Percentiles rank a stretch among this genome's conserved stretches.
Conservation (phyloP, 2,329 filamentous ascomycete species). For the Penicillium occitanis region DNA sequence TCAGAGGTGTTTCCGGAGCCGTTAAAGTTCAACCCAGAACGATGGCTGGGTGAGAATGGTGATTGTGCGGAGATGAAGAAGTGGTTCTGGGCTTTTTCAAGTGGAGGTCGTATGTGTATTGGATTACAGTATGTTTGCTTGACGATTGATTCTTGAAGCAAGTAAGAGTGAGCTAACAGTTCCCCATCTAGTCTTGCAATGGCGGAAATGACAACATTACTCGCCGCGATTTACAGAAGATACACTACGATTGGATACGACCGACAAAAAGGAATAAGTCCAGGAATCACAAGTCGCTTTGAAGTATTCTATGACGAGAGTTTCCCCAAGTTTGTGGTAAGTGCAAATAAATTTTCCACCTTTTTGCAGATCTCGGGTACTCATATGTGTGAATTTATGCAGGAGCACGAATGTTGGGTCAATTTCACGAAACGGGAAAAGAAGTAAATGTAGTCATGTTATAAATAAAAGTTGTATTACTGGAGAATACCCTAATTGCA, state of each 20-base stretch:
- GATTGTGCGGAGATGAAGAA: slow-evolving; percentile 33
- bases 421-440: not conserved
- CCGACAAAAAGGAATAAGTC: slow-evolving; percentile 34
- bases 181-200: slow-evolving; percentile 46
- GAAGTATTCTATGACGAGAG: slow-evolving; percentile 44
- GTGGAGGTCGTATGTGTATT: slow-evolving; percentile 44
- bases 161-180: not conserved
- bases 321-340: slow-evolving; percentile 26
- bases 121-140: slow-evolving; percentile 34
- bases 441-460: not conserved
- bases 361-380: not conserved
- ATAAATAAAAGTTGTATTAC: not conserved
- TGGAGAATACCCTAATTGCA: not conserved
- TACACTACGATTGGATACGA: slow-evolving; percentile 40
- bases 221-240: slow-evolving; percentile 47
- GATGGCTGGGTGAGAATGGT: slow-evolving; percentile 30
- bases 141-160: not conserved
- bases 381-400: not conserved
- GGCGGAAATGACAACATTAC: slow-evolving; percentile 52
- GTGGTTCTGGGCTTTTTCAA: slow-evolving; percentile 44
- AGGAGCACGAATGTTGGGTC: slow-evolving; percentile 11
- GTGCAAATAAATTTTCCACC: not conserved
- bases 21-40: slow-evolving; percentile 32
- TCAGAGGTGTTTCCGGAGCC: slow-evolving; percentile 32
- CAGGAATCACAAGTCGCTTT: slow-evolving; percentile 45